phyloP scores from a whole-genome alignment of 2,329 filamentous ascomycete species.

The Colletotrichum sp. region DNA sequence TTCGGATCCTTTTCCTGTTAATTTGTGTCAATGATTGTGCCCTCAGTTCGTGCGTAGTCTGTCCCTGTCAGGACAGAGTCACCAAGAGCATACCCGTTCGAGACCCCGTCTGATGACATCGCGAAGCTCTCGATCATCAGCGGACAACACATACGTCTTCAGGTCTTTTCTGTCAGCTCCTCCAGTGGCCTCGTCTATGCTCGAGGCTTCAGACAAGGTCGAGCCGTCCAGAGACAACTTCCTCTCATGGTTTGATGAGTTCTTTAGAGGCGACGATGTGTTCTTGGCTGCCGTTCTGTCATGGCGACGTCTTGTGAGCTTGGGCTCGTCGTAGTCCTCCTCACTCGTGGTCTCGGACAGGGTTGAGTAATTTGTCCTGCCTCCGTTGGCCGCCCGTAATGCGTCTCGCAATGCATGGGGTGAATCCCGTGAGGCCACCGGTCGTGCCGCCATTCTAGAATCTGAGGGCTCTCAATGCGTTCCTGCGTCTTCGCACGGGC shows the following conservation, averaged over 20 bases:
- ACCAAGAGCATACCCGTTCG: neutral
- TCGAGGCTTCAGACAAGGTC: slow-evolving; percentile 11
- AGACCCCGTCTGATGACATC: slow-evolving; percentile 16
- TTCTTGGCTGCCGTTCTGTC: neutral
- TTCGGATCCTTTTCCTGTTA: slow-evolving; percentile 14
- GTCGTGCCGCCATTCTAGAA: neutral
- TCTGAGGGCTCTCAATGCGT: neutral
- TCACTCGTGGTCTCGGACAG: slow-evolving; percentile 47
- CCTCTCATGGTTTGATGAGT: neutral
- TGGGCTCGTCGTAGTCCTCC: slow-evolving; percentile 47
- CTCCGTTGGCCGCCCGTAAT: slow-evolving; percentile 8
- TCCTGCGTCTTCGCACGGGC: neutral
- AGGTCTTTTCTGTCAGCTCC: neutral
- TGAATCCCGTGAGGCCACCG: neutral
- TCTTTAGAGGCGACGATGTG: neutral
- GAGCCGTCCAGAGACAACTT: slow-evolving; percentile 9
- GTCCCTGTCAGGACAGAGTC: neutral
- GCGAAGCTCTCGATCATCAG: slow-evolving; percentile 29
- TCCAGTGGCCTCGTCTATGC: slow-evolving; percentile 10
- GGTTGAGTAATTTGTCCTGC: neutral
- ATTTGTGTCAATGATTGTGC: neutral
- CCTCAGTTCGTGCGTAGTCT: neutral
- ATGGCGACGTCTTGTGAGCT: neutral
- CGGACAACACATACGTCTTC: slow-evolving; percentile 28
- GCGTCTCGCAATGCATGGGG: slow-evolving; percentile 26